These are phyloP conservation scores for Thermoascus crustaceus DNA, from an alignment of 2,329 filamentous ascomycete species.

Conservation along the genomic window DNA sequence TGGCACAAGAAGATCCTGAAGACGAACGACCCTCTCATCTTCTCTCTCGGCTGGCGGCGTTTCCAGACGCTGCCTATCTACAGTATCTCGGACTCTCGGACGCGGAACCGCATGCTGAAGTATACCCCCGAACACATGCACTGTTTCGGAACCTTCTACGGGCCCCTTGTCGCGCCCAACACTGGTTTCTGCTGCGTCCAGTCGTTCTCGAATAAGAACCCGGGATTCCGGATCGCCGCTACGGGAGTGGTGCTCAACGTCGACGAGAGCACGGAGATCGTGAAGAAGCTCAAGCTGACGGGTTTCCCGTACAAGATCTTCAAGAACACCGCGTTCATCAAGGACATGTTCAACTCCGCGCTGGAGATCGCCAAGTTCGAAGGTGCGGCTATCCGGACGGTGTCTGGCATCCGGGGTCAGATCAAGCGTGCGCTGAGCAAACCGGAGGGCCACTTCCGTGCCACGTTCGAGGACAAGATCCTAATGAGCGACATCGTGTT, in stretches of 20 bases:
- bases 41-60: conserved; percentile 90
- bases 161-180: conserved; percentile 88
- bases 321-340: conserved; percentile 98
- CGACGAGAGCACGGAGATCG: conserved; percentile 92
- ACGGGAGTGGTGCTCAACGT: conserved; percentile 90
- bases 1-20: conserved; percentile 99
- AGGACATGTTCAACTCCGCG: conserved; percentile 91
- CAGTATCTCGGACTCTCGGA: conserved; percentile 88
- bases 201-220: conserved; percentile 72
- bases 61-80: conserved; percentile 92
- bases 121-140: conserved; percentile 99
- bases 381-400: conserved; percentile 88
- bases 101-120: conserved; percentile 94
- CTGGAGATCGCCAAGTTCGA: conserved; percentile 98
- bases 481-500: conserved; percentile 96
- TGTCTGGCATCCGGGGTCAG: conserved; percentile 89
- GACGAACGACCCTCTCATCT: conserved; percentile 93
- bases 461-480: conserved; percentile 98
- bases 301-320: conserved; percentile 95
- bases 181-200: conserved; percentile 94
- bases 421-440: conserved; percentile 93
- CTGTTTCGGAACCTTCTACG: conserved; percentile 93
- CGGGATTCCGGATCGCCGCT: conserved; percentile 88
- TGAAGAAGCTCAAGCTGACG: conserved; percentile 98
- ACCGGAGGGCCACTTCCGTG: conserved; percentile 90